Evolutionary conservation across 345 rosid species (phyloP).

Genomic region (Linum trigynum): DNA sequence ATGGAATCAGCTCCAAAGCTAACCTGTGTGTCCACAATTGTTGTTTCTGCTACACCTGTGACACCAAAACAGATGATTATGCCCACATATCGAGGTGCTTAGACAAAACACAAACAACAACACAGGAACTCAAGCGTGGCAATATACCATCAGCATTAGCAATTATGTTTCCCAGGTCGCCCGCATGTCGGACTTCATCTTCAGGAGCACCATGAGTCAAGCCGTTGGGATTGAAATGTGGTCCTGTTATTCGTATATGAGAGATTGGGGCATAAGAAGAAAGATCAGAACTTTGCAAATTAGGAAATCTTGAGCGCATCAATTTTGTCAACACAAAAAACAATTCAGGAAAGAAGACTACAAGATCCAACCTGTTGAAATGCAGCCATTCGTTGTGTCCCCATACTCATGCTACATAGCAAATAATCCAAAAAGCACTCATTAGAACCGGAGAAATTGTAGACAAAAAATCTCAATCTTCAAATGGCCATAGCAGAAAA

Average conservation of each 20-base stretch:
- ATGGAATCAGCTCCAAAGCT: background rate
- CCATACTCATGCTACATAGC: conserved; percentile 80
- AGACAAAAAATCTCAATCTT: background rate
- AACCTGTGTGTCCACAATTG: conserved; percentile 74
- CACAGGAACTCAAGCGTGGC: conserved; percentile 3
- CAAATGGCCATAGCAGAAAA: conserved; percentile 3
- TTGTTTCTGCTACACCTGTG: conserved; percentile 89
- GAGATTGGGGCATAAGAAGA: too few relatives aligned
- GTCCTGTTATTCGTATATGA: conserved; percentile 30
- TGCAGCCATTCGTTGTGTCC: conserved; percentile 96
- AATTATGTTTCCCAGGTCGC: conserved; percentile 99
- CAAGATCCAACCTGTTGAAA: conserved; percentile 61
- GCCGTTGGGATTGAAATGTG: conserved; percentile 86
- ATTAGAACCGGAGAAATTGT: background rate
- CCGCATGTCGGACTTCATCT: conserved; percentile 96
- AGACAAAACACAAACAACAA: conserved; percentile 1
- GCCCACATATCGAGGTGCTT: too few relatives aligned
- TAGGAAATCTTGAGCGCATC: background rate
- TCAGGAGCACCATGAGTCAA: conserved; percentile 94
- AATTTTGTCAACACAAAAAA: background rate
- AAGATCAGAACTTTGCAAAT: background rate
- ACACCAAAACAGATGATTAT: background rate
- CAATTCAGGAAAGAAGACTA: background rate
- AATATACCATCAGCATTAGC: conserved; percentile 78
- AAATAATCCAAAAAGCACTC: background rate